Evolutionary conservation across 352 stramenopile species (phyloP), one percentile per base, ranked within the genome.

Genomic region (Plasmopara muralis): DNA sequence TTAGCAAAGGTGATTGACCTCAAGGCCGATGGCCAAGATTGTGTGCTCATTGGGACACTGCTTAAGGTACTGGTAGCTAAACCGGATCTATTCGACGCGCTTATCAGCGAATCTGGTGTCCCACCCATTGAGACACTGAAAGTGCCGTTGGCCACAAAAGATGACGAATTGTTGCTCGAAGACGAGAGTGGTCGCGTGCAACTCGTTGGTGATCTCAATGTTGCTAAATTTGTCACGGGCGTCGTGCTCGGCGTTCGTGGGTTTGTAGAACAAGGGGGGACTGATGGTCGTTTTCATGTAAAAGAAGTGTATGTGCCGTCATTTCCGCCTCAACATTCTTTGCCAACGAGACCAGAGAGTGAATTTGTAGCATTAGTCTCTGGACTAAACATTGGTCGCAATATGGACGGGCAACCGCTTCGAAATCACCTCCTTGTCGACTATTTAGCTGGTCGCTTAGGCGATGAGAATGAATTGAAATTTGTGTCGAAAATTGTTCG

Each of bases 121-220:
- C 51, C 53, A 15, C 64, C 68, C 16, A 66, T 84, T 4, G 57
- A 79, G 50, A 50, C 63, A 1, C 49, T 68, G 9, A 31, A 51
- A 25, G 52, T 63, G 31, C 46, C 56, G 2, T 77, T 90, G 52
- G 83, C 78, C n/a, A 81, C 70, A 0, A 60, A 72, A 14, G 71
- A 83, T 9, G 88, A 97, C 53, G 56, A 83, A 44, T 58, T 97
- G 9, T 35, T 95, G 15, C 66, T 97, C 8, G 88, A 97, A 53
- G 88, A 97, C 57, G 84, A 95, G 53, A 92, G 75, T 58, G 88
- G 85, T 45, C 85, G 86, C 33, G 71, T 96, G 14, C 67, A 88
- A 43, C 67, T 96, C 9, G 60, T 69, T 9, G 81, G 77, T 8
- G 52, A 67, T 34, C 66, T 91, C 45, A 57, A 72, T 41, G 62